A percentile compares a stretch with the other conserved stretches of the same genome.
phyloP scores from a whole-genome alignment of 176 grass and related monocot genomes.

The Oryza nivara region DNA sequence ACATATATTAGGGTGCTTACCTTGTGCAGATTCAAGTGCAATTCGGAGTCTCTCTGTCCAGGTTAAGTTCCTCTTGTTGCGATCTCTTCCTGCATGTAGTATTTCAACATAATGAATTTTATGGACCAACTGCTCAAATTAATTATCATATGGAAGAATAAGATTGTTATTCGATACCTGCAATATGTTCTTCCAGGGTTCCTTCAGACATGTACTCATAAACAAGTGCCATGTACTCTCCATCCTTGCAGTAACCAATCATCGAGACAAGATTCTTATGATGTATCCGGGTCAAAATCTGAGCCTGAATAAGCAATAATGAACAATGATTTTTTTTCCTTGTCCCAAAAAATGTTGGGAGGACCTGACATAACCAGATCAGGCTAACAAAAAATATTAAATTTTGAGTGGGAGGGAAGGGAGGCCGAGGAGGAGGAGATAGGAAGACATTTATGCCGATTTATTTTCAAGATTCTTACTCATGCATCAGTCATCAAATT shows the following conservation, averaged over 20 bases:
- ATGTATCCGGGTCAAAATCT: conserved; percentile 51
- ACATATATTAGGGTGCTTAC: no score
- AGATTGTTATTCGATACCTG: conserved; percentile 15
- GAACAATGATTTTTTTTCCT: no score
- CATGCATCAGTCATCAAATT: no score
- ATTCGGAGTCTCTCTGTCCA: conserved; percentile 42
- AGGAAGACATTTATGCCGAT: no score
- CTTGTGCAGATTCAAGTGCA: no score
- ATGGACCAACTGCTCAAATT: background rate
- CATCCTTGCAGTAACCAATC: conserved; percentile 62
- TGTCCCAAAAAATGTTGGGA: no score
- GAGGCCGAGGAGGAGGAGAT: no score
- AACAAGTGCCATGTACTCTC: conserved; percentile 45
- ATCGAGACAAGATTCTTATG: conserved; percentile 50
- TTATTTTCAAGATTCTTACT: no score
- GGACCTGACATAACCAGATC: no score
- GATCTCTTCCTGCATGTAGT: conserved; percentile 26
- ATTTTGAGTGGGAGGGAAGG: no score
- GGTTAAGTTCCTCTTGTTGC: conserved; percentile 6
- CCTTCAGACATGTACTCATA: conserved; percentile 63
- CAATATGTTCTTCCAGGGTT: conserved; percentile 46
- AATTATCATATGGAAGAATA: background rate
- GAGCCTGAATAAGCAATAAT: conserved; percentile 29
- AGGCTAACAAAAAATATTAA: no score
- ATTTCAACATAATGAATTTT: background rate